phyloP scores from a whole-genome alignment of 768 basidiomycete genomes.

The Rubroboletus pulcherrimus region DNA sequence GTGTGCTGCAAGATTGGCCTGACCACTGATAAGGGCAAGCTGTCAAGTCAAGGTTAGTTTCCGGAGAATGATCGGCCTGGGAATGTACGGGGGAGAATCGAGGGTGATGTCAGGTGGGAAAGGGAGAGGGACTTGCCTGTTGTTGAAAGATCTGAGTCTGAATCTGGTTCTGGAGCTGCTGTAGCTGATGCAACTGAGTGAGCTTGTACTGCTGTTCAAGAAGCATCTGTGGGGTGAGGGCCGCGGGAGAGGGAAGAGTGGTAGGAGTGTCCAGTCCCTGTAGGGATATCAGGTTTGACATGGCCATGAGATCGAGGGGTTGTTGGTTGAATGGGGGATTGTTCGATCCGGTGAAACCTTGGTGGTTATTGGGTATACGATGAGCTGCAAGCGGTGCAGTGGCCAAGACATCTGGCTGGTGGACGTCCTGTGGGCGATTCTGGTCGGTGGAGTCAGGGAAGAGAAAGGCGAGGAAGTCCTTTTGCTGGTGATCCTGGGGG shows the following conservation, averaged over 20 bases:
- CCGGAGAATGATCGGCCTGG: slow-evolving; percentile 3
- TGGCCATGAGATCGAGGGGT: slow-evolving; percentile 46
- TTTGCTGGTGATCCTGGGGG: slow-evolving; percentile 31
- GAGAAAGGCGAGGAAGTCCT: slow-evolving; percentile 34
- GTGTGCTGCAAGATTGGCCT: slow-evolving; percentile 33
- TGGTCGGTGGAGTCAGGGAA: slow-evolving; percentile 31
- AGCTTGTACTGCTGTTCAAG: slow-evolving; percentile 78
- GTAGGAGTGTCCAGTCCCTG: slow-evolving; percentile 37
- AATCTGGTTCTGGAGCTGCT: slow-evolving; percentile 78
- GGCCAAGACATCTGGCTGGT: slow-evolving; percentile 15
- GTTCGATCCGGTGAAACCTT: slow-evolving; percentile 7
- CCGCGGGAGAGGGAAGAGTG: slow-evolving; percentile 16
- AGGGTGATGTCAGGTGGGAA: background rate
- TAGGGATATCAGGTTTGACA: slow-evolving; percentile 49
- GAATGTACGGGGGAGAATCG: background rate
- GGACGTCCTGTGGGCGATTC: slow-evolving; percentile 23
- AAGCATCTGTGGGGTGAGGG: slow-evolving; percentile 46
- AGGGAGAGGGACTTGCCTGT: slow-evolving; percentile 52
- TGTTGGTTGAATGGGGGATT: slow-evolving; percentile 19
- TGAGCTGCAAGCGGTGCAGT: slow-evolving; percentile 1
- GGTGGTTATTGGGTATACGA: slow-evolving; percentile 7
- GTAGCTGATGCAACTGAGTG: slow-evolving; percentile 71
- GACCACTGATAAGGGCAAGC: slow-evolving; percentile 67
- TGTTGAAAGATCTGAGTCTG: slow-evolving; percentile 89
- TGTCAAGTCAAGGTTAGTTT: slow-evolving; percentile 26